Base-by-base conservation (phyloP, 192 early-diverging fungal species). In the Coemansia sp. region DNA sequence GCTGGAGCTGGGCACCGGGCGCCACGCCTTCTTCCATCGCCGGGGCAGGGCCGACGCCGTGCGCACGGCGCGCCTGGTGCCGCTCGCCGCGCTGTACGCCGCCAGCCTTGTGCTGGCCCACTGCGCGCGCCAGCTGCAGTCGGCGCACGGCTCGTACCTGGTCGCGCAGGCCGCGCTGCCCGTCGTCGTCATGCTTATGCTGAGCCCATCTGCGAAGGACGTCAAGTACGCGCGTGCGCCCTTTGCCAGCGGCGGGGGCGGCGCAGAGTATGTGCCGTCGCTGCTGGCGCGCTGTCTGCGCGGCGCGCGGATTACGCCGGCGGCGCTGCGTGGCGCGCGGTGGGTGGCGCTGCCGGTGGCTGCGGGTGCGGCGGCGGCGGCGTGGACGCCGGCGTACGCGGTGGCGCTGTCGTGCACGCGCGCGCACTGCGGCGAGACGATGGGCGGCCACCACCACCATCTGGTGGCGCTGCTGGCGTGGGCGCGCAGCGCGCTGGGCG, bases 131-230 rank as follows among this genome's bases (percentile, higher is more conserved):
- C 32, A 47, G 39, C 3, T 59, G 1, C 63, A 65, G 42, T 68
- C 72, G 0, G 65, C 67, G 19, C 72, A 75, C 35, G 77, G 77
- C 45, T 65, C 72, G 6, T 64, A 43, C 45, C 69, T 71, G 57
- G 47, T 65, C 11, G 37, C 43, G 0, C 72, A 74, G 65, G 58
- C 68, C 11, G 27, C 64, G 35, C 47, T 71, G 42, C 77, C 77
- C 11, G 8, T 60, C 12, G 53, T 70, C 11, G 64, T 67, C 6
- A n/a, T 67, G 31, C 39, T 37, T 39, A 54, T 66, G 49, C 22
- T 56, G 41, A 36, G 58, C 29, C 32, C 25, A 31, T 7, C 56
- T 12, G 25, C 67, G 9, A n/a, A n/a, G n/a, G n/a, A n/a, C n/a
- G n/a, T n/a, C n/a, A n/a, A n/a, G n/a, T n/a, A n/a, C n/a, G n/a